These are phyloP conservation scores for Spongispora temasekensis DNA, from an alignment of 1,284 basidiomycete species.

Conservation along the genomic window DNA sequence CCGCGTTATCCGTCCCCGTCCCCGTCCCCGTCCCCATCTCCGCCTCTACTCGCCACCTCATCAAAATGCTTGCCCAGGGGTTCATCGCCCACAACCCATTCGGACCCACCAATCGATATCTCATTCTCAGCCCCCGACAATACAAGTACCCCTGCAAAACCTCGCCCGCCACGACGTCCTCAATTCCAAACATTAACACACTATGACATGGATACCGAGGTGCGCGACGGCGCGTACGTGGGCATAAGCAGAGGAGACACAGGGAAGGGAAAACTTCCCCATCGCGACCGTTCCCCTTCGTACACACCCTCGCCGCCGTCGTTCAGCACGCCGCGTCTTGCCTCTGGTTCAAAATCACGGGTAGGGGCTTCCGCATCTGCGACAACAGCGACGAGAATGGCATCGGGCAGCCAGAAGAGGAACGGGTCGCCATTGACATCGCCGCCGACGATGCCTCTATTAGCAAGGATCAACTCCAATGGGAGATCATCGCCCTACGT, in stretches of 20 bases:
- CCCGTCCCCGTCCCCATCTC: background rate
- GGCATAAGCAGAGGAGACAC: background rate
- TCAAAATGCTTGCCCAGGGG: background rate
- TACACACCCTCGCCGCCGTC: conserved; percentile 22
- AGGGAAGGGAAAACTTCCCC: background rate
- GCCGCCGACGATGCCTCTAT: background rate
- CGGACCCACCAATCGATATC: conserved; percentile 24
- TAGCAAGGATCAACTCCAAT: background rate
- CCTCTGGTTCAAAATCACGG: background rate
- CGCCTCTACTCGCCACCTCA: background rate
- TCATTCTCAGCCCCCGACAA: conserved; percentile 27
- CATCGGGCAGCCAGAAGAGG: background rate
- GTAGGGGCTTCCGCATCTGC: background rate
- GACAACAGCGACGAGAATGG: background rate
- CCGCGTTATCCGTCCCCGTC: conserved; percentile 2
- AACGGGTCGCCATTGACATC: background rate
- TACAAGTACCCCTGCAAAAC: conserved; percentile 33
- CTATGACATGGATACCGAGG: background rate
- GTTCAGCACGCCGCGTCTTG: conserved; percentile 6
- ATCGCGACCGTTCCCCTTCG: conserved; percentile 7
- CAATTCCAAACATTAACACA: background rate
- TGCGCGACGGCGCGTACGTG: background rate
- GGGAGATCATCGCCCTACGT: background rate
- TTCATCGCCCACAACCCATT: conserved; percentile 2
- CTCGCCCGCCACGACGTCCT: conserved; percentile 6